Evolutionary conservation across 2,329 filamentous ascomycete genomes (phyloP).

Genomic region (Monosporascus ibericus): DNA sequence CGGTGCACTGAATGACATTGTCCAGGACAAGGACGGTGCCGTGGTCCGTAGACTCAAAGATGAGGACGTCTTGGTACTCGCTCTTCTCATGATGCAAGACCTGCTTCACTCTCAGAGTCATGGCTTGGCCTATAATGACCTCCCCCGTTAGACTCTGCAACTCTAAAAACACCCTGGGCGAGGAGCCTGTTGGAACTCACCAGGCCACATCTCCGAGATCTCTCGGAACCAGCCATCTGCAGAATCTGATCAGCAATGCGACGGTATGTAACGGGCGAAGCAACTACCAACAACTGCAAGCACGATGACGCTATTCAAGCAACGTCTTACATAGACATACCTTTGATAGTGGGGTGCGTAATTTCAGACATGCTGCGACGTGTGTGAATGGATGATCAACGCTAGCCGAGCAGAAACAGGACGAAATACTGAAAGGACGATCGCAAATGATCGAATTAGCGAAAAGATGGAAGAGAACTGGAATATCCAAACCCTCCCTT

Average conservation of each 20-base stretch:
- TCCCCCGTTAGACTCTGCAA: background rate
- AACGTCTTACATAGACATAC: constrained; percentile 28
- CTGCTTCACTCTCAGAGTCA: constrained; percentile 97
- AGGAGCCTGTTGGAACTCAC: constrained; percentile 30
- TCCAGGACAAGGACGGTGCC: constrained; percentile 94
- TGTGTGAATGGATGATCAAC: background rate
- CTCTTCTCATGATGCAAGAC: constrained; percentile 98
- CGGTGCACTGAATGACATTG: constrained; percentile 98
- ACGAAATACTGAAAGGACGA: background rate
- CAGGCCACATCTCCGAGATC: constrained; percentile 97
- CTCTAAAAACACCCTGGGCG: background rate
- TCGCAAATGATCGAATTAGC: background rate
- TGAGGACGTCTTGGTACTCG: constrained; percentile 97
- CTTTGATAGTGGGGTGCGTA: constrained; percentile 52
- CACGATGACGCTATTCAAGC: too few species aligned
- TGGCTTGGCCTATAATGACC: constrained; percentile 70
- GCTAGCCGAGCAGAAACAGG: background rate
- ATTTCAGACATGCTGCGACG: constrained; percentile 31
- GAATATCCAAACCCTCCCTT: background rate
- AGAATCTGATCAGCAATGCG: constrained; percentile 7
- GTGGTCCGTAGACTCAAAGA: constrained; percentile 97
- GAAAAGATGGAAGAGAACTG: background rate
- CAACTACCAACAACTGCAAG: background rate
- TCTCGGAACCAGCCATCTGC: constrained; percentile 99
- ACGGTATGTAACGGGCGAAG: background rate